Conservation (phyloP, 805 yeast species). For the Candida pseudofarinosa region DNA sequence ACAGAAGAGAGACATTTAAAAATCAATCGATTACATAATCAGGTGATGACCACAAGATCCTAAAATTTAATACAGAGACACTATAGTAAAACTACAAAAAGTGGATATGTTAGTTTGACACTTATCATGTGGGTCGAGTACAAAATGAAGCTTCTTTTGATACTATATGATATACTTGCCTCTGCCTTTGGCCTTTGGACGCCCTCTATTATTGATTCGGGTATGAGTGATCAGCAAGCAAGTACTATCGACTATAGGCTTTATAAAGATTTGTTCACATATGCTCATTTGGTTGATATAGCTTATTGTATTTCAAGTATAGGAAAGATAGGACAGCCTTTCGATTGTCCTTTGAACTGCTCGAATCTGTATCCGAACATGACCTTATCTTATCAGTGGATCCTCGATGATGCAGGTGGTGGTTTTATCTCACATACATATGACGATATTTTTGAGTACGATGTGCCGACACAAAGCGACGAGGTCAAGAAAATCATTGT, state of each 20-base stretch:
- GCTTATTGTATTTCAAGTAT: slow-evolving; percentile 37
- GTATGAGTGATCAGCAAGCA: neutral
- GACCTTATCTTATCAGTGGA: slow-evolving; percentile 39
- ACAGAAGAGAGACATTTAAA: no score
- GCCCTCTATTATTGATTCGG: neutral
- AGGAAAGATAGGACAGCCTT: slow-evolving; percentile 30
- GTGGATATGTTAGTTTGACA: no score
- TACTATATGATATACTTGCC: no score
- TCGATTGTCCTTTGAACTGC: slow-evolving; percentile 36
- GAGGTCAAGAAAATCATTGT: slow-evolving; percentile 24
- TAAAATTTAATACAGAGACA: no score
- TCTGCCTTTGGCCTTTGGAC: neutral
- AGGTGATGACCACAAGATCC: no score
- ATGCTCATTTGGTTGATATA: slow-evolving; percentile 41
- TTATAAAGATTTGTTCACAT: slow-evolving; percentile 28
- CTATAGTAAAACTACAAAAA: no score
- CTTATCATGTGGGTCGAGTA: no score
- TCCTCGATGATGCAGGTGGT: slow-evolving; percentile 31
- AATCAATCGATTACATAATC: no score
- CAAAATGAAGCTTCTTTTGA: no score
- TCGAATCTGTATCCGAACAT: slow-evolving; percentile 31
- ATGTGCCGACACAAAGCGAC: slow-evolving; percentile 2
- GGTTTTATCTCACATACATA: slow-evolving; percentile 37
- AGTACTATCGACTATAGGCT: slow-evolving; percentile 16
- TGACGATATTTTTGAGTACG: slow-evolving; percentile 20